Percentiles rank a stretch among this genome's conserved stretches.
Conservation (phyloP, 129 eudicot genomes). For the Flaveria robusta region DNA sequence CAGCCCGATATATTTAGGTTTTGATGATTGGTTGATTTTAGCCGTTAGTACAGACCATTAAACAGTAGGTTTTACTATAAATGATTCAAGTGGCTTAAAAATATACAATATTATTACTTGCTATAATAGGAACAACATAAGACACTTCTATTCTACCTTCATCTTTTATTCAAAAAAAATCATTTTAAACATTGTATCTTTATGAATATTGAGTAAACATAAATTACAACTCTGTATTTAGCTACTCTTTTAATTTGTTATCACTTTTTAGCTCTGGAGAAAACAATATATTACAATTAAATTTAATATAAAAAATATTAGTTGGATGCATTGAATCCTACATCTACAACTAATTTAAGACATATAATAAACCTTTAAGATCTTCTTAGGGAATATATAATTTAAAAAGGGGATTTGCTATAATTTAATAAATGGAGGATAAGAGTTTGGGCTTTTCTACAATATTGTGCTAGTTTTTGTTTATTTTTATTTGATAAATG, state of each 20-base stretch:
- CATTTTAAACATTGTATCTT: not conserved
- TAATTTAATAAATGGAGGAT: not conserved
- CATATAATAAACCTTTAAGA: constrained; percentile 24
- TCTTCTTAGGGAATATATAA: constrained; percentile 26
- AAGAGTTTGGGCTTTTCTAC: not conserved
- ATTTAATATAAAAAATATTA: not conserved
- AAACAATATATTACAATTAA: not conserved
- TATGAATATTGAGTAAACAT: not conserved
- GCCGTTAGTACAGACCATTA: too few relatives aligned
- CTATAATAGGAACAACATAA: too few relatives aligned
- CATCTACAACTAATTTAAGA: constrained; percentile 22
- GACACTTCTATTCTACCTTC: not conserved
- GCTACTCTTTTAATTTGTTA: too few relatives aligned
- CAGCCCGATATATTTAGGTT: too few relatives aligned
- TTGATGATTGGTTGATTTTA: too few relatives aligned
- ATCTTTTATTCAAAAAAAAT: not conserved
- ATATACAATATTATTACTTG: too few relatives aligned
- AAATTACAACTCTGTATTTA: not conserved
- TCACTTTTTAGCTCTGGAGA: not conserved
- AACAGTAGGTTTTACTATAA: too few relatives aligned
- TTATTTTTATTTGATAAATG: not conserved
- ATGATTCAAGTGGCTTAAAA: too few relatives aligned
- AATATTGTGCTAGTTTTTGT: not conserved
- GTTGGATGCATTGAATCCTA: constrained; percentile 24
- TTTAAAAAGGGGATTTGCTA: not conserved